These are phyloP conservation scores for Chlamydomonas reinhardtii DNA, from an alignment of 163 green algal species.

Conservation along the genomic window DNA sequence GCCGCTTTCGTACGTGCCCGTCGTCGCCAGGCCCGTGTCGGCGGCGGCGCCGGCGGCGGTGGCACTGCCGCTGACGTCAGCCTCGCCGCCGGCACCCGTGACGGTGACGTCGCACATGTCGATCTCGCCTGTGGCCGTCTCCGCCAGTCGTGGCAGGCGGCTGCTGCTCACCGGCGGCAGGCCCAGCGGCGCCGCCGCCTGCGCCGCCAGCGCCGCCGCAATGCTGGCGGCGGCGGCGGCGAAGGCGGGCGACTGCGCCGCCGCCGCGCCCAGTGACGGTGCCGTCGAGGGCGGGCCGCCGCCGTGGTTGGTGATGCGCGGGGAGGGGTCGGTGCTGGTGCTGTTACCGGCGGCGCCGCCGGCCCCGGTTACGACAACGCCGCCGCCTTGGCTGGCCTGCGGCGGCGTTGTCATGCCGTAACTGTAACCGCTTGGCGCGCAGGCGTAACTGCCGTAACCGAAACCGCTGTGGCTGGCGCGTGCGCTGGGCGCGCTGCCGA, in stretches of 20 bases:
- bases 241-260: not conserved
- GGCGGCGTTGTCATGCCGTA: not conserved
- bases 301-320: too few species aligned
- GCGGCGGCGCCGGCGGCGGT: too few species aligned
- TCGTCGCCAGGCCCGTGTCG: not conserved
- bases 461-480: not conserved
- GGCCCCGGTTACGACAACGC: too few species aligned
- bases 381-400: too few species aligned
- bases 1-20: not conserved
- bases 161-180: not conserved
- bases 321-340: too few species aligned
- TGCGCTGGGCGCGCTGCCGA: not conserved
- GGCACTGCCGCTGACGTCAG: not conserved
- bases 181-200: too few species aligned
- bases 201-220: not conserved
- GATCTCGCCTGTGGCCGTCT: not conserved
- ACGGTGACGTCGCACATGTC: not conserved
- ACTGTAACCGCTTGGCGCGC: too few species aligned
- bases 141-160: not conserved
- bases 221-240: not conserved
- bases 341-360: too few species aligned
- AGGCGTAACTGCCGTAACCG: too few species aligned
- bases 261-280: not conserved
- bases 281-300: too few species aligned
- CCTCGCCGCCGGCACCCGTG: too few species aligned